Conservation (phyloP, 345 rosid genomes). For the Populus simonii region DNA sequence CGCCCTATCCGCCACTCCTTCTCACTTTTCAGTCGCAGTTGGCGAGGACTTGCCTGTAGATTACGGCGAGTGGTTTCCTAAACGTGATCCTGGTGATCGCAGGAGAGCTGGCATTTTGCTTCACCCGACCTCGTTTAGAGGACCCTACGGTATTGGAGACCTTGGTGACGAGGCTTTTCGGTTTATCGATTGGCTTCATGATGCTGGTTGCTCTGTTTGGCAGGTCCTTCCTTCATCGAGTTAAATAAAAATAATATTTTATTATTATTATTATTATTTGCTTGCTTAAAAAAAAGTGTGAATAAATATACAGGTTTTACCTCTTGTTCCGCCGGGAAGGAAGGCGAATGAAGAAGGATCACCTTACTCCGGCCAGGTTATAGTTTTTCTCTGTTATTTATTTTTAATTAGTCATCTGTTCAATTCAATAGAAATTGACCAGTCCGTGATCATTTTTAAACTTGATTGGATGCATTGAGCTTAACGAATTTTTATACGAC, state of each 20-base stretch:
- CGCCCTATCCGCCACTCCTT: constrained; percentile 21
- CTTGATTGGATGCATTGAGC: background rate
- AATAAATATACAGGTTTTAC: constrained; percentile 62
- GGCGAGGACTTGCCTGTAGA: constrained; percentile 64
- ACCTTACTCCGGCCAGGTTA: constrained; percentile 91
- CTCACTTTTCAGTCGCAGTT: constrained; percentile 29
- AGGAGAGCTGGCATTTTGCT: constrained; percentile 87
- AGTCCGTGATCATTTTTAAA: background rate
- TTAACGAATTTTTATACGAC: no score
- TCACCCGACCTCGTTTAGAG: constrained; percentile 86
- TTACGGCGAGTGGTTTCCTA: constrained; percentile 58
- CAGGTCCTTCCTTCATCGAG: constrained; percentile 41
- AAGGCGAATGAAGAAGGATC: constrained; percentile 63
- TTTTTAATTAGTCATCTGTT: background rate
- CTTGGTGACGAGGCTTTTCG: constrained; percentile 71
- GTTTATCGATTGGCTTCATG: constrained; percentile 86
- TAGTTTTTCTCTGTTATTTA: background rate
- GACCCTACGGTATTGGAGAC: constrained; percentile 85
- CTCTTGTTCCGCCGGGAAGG: constrained; percentile 88
- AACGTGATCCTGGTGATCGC: constrained; percentile 31
- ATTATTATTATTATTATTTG: no score
- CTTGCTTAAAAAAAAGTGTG: background rate
- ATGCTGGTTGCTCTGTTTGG: constrained; percentile 87
- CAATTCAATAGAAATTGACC: background rate
- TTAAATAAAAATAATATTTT: no score